Evolutionary conservation across 371 early-diverging fungal species (phyloP), one percentile per base, ranked within the genome.

Genomic region (Haplosporangium sp.): DNA sequence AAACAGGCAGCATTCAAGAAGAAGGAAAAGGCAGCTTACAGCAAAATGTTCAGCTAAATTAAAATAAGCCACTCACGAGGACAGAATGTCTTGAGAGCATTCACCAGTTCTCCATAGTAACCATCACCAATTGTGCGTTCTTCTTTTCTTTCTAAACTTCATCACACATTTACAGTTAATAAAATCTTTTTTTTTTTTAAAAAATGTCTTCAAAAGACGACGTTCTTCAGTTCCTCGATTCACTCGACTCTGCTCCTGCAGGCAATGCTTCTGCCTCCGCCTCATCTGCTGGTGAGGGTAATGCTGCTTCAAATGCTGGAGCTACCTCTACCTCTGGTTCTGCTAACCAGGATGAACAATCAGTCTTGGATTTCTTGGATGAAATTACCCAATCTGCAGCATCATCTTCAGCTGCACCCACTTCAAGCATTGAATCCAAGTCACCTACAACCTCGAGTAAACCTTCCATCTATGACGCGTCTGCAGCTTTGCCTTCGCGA

Each of bases 151-250:
- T 44, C 42, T 60, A 13, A 47, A 20, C 61, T 9, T 34, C 13
- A 35, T 40, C 37, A 42, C 27, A 27, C 27, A 27, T 27, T 27
- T 27, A 27, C 27, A 27, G 27, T 27, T 27, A 27, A 27, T 27
- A 27, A 27, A 27, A 27, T 27, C 27, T 27, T 27, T 27, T 27
- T 27, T 27, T 27, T 27, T 27, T 27, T 47, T 65, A 20, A 4
- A 61, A 61, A 27, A 82, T 77, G 74, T 60, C 84, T 61, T 73
- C 76, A 17, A 65, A 70, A 19, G 83, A 84, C 71, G 85, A 84
- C 61, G 85, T 84, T 40, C 73, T 83, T 27, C 85, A 84, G 65
- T 84, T 84, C 69, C 81, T 84, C 38, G 83, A 84, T 57, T 76
- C 75, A 39, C 81, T 84, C 59, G 85, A 83, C 61, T 39, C 69